Conservation (phyloP, 2,329 filamentous ascomycete species). For the Trichophyton rubrum region DNA sequence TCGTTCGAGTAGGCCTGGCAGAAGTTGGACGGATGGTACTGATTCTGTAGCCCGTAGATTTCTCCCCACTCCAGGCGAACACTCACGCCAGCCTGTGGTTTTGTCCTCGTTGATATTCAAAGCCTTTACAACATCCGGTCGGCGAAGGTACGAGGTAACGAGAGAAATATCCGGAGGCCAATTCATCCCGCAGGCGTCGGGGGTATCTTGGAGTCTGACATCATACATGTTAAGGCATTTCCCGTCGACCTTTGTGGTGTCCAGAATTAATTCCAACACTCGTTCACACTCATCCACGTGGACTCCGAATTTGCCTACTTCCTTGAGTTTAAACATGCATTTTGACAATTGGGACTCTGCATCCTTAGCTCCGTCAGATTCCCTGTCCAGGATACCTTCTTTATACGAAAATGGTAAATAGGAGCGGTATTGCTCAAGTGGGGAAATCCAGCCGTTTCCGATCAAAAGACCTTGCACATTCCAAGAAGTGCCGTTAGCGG, state of each 20-base stretch:
- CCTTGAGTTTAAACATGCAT: conserved; percentile 52
- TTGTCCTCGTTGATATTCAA: conserved; percentile 74
- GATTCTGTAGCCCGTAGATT: conserved; percentile 62
- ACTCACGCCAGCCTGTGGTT: conserved; percentile 82
- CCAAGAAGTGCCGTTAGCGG: conserved; percentile 46
- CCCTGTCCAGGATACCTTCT: conserved; percentile 57
- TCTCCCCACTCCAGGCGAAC: conserved; percentile 61
- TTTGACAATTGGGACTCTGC: conserved; percentile 57
- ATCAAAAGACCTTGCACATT: conserved; percentile 76
- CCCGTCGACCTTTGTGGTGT: conserved; percentile 45
- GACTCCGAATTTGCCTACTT: conserved; percentile 49
- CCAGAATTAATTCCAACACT: conserved; percentile 61
- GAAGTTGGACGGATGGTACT: conserved; percentile 56
- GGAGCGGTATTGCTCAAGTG: conserved; percentile 74
- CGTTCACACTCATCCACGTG: conserved; percentile 60
- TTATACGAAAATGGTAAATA: conserved; percentile 75
- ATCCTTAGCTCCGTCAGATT: conserved; percentile 48
- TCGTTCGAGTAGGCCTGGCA: conserved; percentile 66
- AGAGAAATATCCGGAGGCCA: conserved; percentile 79
- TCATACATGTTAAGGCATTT: conserved; percentile 96
- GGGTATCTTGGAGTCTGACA: conserved; percentile 67
- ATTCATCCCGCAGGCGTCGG: conserved; percentile 85
- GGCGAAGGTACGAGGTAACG: conserved; percentile 74
- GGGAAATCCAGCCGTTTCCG: conserved; percentile 95
- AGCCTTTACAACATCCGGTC: conserved; percentile 62